Evolutionary conservation across 192 early-diverging fungal species (phyloP), one percentile per base, ranked within the genome.

Genomic region (Glomus cerebriforme): DNA sequence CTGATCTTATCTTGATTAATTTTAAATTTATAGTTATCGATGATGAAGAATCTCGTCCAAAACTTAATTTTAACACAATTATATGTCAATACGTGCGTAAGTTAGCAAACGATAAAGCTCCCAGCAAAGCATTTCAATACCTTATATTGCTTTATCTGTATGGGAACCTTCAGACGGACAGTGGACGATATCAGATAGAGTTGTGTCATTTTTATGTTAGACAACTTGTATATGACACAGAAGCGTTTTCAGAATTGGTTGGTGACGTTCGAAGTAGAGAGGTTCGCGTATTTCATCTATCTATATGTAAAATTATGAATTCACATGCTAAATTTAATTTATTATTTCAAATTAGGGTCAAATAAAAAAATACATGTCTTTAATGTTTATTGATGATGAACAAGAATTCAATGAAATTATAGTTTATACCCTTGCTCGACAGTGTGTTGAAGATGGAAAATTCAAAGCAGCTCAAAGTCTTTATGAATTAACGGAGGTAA

Each of bases 21-120:
- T n/a, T 43, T 59, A 81, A 82, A 77, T 77, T 80, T 17, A 76
- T 82, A 86, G 31, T 70, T 81, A 4, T 65, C 8, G 59, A 81
- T 62, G 8, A 81, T 45, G 62, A 82, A 37, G 74, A 85, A 75
- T n/a, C 47, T 9, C 79, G 79, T 7, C 31, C 82, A 1, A 65
- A 81, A 22, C 39, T 82, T 19, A 86, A 83, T 59, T 78, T 78
- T 13, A 78, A 78, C 26, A 47, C 39, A 27, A 47, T 78, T 1
- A 78, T 78, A 32, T 27, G 10, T 35, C 45, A 68, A 17, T 78
- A 78, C 22, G 65, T 32, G 6, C 64, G 60, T 27, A 26, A 10
- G 19, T 78, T 78, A 24, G 31, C 58, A 1, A 58, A 59, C 12
- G 34, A 32, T 22, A 34, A 63, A 43, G 22, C 58, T 15, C 19